Evolutionary conservation across 2,329 filamentous ascomycete genomes (phyloP).

Genomic region (Colletotrichum australisinense): DNA sequence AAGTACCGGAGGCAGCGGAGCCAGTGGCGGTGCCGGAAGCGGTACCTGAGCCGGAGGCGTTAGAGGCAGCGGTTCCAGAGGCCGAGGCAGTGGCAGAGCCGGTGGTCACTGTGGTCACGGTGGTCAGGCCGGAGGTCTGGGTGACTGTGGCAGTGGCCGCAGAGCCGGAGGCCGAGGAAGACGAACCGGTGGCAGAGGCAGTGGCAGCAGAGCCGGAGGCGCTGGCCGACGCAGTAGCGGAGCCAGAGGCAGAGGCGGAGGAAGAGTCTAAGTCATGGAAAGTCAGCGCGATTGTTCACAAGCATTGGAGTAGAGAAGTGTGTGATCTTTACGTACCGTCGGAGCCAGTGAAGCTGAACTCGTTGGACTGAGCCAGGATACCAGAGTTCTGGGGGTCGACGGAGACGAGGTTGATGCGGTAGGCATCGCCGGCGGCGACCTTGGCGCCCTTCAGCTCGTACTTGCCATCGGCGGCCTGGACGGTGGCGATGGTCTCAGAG

Average conservation of each 20-base stretch:
- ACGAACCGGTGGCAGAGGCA: slow-evolving; percentile 22
- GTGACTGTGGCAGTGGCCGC: slow-evolving; percentile 14
- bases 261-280: slow-evolving; percentile 1
- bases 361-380: slow-evolving; percentile 31
- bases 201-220: slow-evolving; percentile 27
- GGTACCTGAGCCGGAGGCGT: slow-evolving; percentile 21
- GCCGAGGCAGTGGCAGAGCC: slow-evolving; percentile 24
- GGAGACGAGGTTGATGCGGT: slow-evolving; percentile 33
- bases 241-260: slow-evolving; percentile 13
- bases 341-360: slow-evolving; percentile 19
- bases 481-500: slow-evolving; percentile 16
- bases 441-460: slow-evolving; percentile 28
- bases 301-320: not conserved
- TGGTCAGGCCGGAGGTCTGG: slow-evolving; percentile 25
- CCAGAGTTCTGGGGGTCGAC: slow-evolving; percentile 28
- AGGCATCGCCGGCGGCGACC: not conserved
- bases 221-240: slow-evolving; percentile 9
- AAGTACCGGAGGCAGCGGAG: slow-evolving; percentile 24
- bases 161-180: not conserved
- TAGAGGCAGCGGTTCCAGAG: slow-evolving; percentile 21
- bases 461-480: slow-evolving; percentile 33
- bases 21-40: slow-evolving; percentile 24
- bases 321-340: slow-evolving; percentile 11
- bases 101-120: slow-evolving; percentile 18
- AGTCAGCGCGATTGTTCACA: not conserved